Base-by-base conservation (phyloP, 805 yeast species). In the Brettanomyces custersianus region DNA sequence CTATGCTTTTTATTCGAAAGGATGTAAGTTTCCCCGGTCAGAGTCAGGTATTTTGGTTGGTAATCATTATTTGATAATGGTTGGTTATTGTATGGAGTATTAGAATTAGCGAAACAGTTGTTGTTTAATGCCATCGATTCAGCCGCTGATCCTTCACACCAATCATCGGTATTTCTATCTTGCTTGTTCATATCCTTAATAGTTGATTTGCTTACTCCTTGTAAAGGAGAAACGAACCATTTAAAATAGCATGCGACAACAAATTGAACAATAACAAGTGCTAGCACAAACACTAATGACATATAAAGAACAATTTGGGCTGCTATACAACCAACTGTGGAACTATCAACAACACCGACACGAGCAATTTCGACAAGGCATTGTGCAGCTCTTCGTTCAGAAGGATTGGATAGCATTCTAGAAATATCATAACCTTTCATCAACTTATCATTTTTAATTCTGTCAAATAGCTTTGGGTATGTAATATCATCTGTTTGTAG, bases 281-380 rank as follows among this genome's bases (percentile, higher is more conserved):
- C 71, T 39, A 92, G 65, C 48, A 92, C 88, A 54, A 92, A 86
- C 8, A 82, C 79, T 49, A 92, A 68, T 1, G 96, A 83, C 5
- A 81, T 70, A 47, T 76, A 74, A 41, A 92, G 69, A 1, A 92
- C 96, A 27, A 88, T 77, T 37, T 77, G 64, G 0, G 96, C 86
- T 0, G 95, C 94, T 51, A 92, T 77, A 62, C 98, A 92, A 5
- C 98, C 98, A 49, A 92, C 76, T 5, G 95, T 77, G 26, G 83
- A 84, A 2, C 88, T 75, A 53, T 92, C 97, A 29, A 92, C 74
- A 33, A 75, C 77, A 17, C 98, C 98, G 12, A 90, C 94, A 58
- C 81, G 85, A 35, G 83, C 66, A 36, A 86, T 82, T 57, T 92
- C 97, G 9, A 80, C 64, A 37, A 92, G 63, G 57, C 98, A 92